Conservation (phyloP, 139 green algal genomes). For the Trebouxia sp. region DNA sequence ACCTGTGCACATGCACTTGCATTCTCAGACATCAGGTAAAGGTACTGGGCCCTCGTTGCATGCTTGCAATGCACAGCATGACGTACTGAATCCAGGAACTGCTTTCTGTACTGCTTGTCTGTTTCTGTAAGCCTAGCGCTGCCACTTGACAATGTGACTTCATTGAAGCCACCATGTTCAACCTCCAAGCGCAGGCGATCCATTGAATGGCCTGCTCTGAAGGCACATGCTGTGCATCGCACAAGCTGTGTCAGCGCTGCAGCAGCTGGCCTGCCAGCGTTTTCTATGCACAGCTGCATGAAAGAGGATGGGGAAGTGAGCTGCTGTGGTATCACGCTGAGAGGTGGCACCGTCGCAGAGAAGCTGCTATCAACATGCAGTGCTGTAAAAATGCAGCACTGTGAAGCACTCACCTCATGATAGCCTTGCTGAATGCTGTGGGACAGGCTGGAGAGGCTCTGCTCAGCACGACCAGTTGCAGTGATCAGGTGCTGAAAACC, state of each 20-base stretch:
- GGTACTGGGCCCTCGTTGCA: too few species aligned
- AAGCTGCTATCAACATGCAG: too few species aligned
- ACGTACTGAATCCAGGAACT: constrained; percentile 6
- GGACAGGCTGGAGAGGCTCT: background rate
- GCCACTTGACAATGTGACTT: background rate
- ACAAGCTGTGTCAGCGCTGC: background rate
- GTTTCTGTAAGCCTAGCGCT: background rate
- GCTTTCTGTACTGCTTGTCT: constrained; percentile 14
- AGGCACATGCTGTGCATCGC: background rate
- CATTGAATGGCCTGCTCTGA: constrained; percentile 6
- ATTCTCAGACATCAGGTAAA: too few species aligned
- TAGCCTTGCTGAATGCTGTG: constrained; percentile 12
- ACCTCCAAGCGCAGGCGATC: background rate
- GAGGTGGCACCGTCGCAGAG: too few species aligned
- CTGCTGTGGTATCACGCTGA: too few species aligned
- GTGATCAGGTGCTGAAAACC: too few species aligned
- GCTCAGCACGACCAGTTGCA: too few species aligned
- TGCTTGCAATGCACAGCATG: too few species aligned
- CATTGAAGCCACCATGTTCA: constrained; percentile 1
- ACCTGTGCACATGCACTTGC: too few species aligned
- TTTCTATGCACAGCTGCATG: constrained; percentile 9
- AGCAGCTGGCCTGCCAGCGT: constrained; percentile 13
- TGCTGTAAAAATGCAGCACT: too few species aligned
- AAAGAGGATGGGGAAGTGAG: too few species aligned
- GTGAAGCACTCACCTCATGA: background rate